These are phyloP conservation scores for Nothophoma quercina DNA, from an alignment of 2,329 filamentous ascomycete species.

Conservation along the genomic window DNA sequence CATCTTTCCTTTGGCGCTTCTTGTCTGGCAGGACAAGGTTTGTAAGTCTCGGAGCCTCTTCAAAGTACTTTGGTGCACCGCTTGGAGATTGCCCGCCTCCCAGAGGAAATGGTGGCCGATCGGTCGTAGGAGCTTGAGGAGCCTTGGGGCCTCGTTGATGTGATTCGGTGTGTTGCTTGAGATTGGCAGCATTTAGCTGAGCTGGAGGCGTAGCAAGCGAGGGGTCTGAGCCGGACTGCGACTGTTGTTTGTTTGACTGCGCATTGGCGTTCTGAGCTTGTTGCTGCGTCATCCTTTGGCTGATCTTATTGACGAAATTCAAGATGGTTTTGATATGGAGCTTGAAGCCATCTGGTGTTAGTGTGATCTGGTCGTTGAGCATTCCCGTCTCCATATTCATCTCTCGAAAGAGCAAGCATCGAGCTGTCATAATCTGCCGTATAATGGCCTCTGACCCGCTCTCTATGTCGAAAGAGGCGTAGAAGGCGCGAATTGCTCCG, in stretches of 20 bases:
- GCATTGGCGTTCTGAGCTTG: slow-evolving; percentile 26
- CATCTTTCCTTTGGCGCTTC: slow-evolving; percentile 62
- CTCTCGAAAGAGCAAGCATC: slow-evolving; percentile 38
- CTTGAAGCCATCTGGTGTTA: slow-evolving; percentile 40
- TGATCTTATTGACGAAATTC: slow-evolving; percentile 40
- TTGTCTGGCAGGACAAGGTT: slow-evolving; percentile 65
- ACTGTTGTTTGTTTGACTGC: slow-evolving; percentile 23
- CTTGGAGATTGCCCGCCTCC: slow-evolving; percentile 62
- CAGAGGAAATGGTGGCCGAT: slow-evolving; percentile 61
- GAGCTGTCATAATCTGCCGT: slow-evolving; percentile 36
- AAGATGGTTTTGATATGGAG: slow-evolving; percentile 33
- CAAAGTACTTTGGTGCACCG: slow-evolving; percentile 65
- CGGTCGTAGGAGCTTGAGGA: slow-evolving; percentile 58
- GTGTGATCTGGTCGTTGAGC: slow-evolving; percentile 38
- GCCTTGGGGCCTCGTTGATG: slow-evolving; percentile 58
- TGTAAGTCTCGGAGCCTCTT: slow-evolving; percentile 58
- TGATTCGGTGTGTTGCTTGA: slow-evolving; percentile 52
- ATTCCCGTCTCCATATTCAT: slow-evolving; percentile 39
- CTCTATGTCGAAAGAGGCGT: slow-evolving; percentile 34
- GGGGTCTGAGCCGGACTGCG: slow-evolving; percentile 21
- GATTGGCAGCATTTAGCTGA: slow-evolving; percentile 49
- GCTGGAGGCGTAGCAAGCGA: slow-evolving; percentile 21
- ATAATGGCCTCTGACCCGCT: slow-evolving; percentile 35
- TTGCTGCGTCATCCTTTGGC: slow-evolving; percentile 31
- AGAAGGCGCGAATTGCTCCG: slow-evolving; percentile 41